Percentiles rank a stretch among this genome's conserved stretches.
Evolutionary conservation across 169 alveolate genomes (phyloP).

Genomic region (Cryptosporidium muris): DNA sequence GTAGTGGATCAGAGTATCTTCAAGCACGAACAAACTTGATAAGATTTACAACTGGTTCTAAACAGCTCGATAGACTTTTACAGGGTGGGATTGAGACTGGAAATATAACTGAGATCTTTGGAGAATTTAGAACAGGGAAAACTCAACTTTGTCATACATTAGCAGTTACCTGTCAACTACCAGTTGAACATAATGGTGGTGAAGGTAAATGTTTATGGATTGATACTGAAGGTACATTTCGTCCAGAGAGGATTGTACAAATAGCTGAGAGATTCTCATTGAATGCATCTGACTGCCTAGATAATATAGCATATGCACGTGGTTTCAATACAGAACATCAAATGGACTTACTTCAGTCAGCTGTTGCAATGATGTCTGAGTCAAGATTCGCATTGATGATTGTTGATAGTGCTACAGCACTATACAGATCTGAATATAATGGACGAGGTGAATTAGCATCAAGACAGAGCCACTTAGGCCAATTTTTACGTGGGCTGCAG

Average conservation of each 20-base stretch:
- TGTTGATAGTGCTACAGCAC: conserved; percentile 97
- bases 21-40: conserved; percentile 91
- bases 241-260: conserved; percentile 97
- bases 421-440: conserved; percentile 96
- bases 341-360: conserved; percentile 92
- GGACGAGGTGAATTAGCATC: conserved; percentile 99
- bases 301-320: conserved; percentile 96
- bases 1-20: conserved; percentile 90
- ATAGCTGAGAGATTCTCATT: conserved; percentile 96
- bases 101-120: conserved; percentile 96
- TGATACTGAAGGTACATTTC: conserved; percentile 99
- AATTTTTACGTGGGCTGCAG: conserved; percentile 93
- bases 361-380: conserved; percentile 97
- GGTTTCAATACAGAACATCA: conserved; percentile 97
- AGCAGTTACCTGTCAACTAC: conserved; percentile 88
- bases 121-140: conserved; percentile 98
- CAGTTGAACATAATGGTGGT: conserved; percentile 95
- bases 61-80: conserved; percentile 91
- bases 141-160: conserved; percentile 97
- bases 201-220: conserved; percentile 97
- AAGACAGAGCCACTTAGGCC: conserved; percentile 96
- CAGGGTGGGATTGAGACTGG: conserved; percentile 98
- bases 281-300: conserved; percentile 94
- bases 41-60: conserved; percentile 94
- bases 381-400: conserved; percentile 94